Conservation (phyloP, 2,329 filamentous ascomycete genomes). For the Byssoonygena ceratinophila region DNA sequence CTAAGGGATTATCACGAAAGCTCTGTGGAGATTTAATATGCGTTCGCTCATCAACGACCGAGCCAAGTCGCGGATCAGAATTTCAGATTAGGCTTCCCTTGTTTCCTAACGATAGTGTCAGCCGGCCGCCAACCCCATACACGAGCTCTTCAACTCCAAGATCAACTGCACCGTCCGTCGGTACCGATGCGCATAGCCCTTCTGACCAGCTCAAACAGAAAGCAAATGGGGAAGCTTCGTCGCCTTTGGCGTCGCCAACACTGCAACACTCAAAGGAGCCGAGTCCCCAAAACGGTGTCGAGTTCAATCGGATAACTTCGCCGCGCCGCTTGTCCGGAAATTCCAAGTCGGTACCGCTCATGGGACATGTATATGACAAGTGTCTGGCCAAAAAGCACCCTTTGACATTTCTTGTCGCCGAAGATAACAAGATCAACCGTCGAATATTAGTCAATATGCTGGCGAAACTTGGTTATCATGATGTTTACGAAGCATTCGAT, state of each 20-base stretch:
- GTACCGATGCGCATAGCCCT: neutral
- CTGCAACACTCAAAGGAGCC: neutral
- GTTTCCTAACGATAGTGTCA: constrained; percentile 40
- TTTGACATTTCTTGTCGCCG: constrained; percentile 57
- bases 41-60: constrained; percentile 51
- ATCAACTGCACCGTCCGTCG: constrained; percentile 32
- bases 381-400: constrained; percentile 51
- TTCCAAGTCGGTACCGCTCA: neutral
- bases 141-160: constrained; percentile 24
- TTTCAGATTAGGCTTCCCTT: constrained; percentile 59
- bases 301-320: neutral
- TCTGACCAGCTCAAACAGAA: constrained; percentile 1
- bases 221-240: neutral
- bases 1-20: constrained; percentile 58
- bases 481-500: constrained; percentile 56
- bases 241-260: neutral
- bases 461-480: constrained; percentile 53
- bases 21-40: constrained; percentile 58
- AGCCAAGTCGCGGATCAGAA: constrained; percentile 52
- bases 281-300: neutral
- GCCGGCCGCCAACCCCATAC: constrained; percentile 41
- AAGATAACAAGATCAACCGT: constrained; percentile 64
- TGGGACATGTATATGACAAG: constrained; percentile 18
- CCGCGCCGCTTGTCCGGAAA: constrained; percentile 2
- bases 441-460: constrained; percentile 58